Base-by-base conservation (phyloP, 805 yeast genomes). In the Pichia scutulata region DNA sequence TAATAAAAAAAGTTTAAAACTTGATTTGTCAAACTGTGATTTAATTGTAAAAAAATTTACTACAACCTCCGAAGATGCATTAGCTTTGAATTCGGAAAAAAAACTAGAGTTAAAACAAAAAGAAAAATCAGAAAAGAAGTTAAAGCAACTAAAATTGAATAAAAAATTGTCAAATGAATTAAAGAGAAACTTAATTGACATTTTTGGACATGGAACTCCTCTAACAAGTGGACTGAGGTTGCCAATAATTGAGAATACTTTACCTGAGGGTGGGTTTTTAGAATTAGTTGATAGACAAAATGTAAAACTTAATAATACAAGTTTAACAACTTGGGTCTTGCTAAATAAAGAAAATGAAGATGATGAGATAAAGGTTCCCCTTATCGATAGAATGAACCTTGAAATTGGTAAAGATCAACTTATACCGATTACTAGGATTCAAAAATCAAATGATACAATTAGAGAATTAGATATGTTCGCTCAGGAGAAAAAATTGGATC, bases 201-300 rank as follows among this genome's bases (percentile, higher is more conserved):
- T 47, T 16, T 49, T 30, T 25, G 51, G 43, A 2, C n/a, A 18
- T 2, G 24, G 37, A 16, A 23, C 49, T 16, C 72, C 78, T 2
- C 57, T 82, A 40, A 77, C 89, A 0, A 76, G 77, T 52, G 70
- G 68, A 25, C 60, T 73, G 47, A 77, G 76, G 53, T 55, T 86
- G 1, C 89, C 90, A 1, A 63, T 78, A 2, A 72, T 78, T 1
- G 61, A 62, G 0, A 54, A 67, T 1, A 21, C 63, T 6, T 61
- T 84, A 19, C 83, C 86, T 0, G 55, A 69, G 41, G 93, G 95
- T 14, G 90, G 85, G 0, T 47, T 77, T 7, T 46, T 86, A 24
- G 77, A 73, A 19, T 46, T 55, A 19, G 7, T 33, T n/a, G 37
- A 33, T 33, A 33, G 19, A 33, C 37, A 39, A 8, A 39, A 39